Evolutionary conservation across 2,329 filamentous ascomycete species (phyloP), one percentile per base, ranked within the genome.

Genomic region (Ceratocystis cubensis): DNA sequence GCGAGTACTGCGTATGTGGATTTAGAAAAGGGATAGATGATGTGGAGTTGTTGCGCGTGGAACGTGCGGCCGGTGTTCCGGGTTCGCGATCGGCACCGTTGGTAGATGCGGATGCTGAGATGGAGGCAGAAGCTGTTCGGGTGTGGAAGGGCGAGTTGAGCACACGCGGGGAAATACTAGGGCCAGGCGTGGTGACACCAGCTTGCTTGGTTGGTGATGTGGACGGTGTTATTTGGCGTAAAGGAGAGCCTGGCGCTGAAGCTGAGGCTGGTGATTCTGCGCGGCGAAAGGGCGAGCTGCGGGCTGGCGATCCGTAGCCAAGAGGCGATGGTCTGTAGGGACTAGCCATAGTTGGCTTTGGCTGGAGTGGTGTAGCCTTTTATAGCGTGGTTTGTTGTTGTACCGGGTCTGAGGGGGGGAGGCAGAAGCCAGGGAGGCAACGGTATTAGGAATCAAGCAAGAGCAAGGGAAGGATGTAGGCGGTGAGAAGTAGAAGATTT

Each of bases 261-360:
- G 88, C 86, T 8, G 88, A 89, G 28, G 82, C 80, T 22, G 84
- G 82, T 22, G 84, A 84, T 70, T 84, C 83, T 65, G 83, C 79
- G 70, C 84, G 77, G 67, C 84, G 81, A 73, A 87, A 87, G 13
- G 84, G 84, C 63, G 84, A 87, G 72, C 78, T 82, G 73, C 88
- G 84, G n/a, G 64, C 30, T 71, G 84, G 82, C 61, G 88, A 87
- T 70, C 85, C 85, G 76, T 88, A 89, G 68, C 86, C 86, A 69
- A 89, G 77, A 65, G 86, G 86, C 28, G 87, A 89, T 15, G 86
- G 86, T 74, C 88, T 89, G 75, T 87, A 89, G 13, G 65, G 61
- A 45, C 67, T 65, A 17, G 66, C 61, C 66, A 68, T 68, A 15
- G 28, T 45, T 41, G 53, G 10, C 8, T 41, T 8, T 41, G 15